Percentiles rank a stretch among this genome's conserved stretches.
Conservation (phyloP, 305 asterid species). For the Fraxinus platypoda region DNA sequence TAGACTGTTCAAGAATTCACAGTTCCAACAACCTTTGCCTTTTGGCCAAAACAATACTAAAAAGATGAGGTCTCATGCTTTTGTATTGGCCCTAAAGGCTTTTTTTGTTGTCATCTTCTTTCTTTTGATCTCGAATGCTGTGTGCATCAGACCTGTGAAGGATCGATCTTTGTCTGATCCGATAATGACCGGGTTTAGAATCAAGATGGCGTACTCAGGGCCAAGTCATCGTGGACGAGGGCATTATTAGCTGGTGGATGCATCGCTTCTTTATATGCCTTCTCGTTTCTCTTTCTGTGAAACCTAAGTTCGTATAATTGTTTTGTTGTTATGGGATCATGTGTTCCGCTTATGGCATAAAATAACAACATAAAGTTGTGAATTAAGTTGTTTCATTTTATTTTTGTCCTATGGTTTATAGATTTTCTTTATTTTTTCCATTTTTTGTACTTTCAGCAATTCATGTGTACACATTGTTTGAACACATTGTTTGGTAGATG, state of each 20-base stretch:
- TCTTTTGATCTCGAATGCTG: conserved; percentile 8
- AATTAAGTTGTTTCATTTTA: not conserved
- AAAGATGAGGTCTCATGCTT: conserved; percentile 7
- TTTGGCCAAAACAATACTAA: not conserved
- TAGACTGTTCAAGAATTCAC: not conserved
- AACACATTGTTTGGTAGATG: not conserved
- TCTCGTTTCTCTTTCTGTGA: not conserved
- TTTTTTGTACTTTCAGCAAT: not conserved
- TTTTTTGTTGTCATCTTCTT: conserved; percentile 14
- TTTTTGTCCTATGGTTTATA: not conserved
- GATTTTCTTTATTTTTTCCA: not conserved
- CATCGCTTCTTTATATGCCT: not conserved
- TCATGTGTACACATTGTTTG: not conserved
- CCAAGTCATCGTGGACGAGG: conserved; percentile 28
- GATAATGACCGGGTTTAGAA: not conserved
- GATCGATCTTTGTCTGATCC: conserved; percentile 6
- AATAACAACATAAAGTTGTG: not conserved
- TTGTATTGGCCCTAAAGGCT: conserved; percentile 21
- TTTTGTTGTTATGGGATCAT: not conserved
- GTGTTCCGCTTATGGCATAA: not conserved
- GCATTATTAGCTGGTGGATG: conserved; percentile 12
- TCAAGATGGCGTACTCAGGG: conserved; percentile 19
- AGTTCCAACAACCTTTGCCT: not conserved
- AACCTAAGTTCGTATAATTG: not conserved
- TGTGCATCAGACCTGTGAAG: conserved; percentile 6